Evolutionary conservation across 306 rosid genomes (phyloP), one percentile per base, ranked within the genome.

Genomic region (Sophora flavescens): DNA sequence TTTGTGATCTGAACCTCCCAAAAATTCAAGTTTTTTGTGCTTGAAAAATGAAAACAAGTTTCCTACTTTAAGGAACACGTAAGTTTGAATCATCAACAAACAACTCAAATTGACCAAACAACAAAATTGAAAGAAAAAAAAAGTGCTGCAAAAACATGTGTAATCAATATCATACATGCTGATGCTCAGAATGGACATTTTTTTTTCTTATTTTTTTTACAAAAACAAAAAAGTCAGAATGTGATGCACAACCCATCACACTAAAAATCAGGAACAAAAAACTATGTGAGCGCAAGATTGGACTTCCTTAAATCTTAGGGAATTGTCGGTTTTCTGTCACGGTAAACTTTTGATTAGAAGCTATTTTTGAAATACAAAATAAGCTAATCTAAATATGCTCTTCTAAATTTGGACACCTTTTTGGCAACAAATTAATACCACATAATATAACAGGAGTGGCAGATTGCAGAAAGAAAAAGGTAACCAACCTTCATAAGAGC

Each of bases 401-500:
- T 2, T 3, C 50, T 2, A n/a, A 36, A 51, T 22, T 57, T 36
- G 4, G 52, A 62, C 39, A 6, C 66, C 52, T 41, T 63, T 10
- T 51, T 9, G 5, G 9, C 36, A 48, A 48, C 15, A 30, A 44
- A 77, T 30, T 57, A 65, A n/a, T 30, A 30, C 17, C 66, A 28
- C 58, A 9, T 38, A 15, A 28, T 38, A 16, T 38, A 42, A 42
- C 13, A 42, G 11, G 17, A 56, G 60, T 45, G 41, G 22, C 28
- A 50, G 64, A 81, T 58, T 28, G 33, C 6, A 36, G 3, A 65
- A 38, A 28, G 18, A 59, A 26, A 38, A 41, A 52, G 71, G 16
- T 18, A 56, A 50, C n/a, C 11, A 70, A 78, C 98, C 98, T 78
- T 93, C 89, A 30, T 91, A 93, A 10, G 85, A 82, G 53, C 98